Base-by-base conservation (phyloP, 352 stramenopile species). In the Phytophthora hybrid region DNA sequence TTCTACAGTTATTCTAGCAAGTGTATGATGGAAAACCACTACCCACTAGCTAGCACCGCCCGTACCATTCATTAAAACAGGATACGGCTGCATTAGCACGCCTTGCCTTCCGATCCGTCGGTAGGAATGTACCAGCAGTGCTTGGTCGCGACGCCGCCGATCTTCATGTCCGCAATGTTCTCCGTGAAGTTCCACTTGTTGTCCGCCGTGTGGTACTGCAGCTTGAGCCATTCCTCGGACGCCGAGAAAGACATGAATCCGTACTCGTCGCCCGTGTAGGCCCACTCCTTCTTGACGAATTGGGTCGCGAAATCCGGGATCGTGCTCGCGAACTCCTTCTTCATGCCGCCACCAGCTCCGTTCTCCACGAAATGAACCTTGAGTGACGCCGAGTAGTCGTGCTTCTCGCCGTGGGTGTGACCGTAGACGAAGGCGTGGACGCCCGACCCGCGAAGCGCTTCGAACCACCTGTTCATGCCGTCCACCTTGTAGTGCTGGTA, bases 351-450 rank as follows among this genome's bases (percentile, higher is more conserved):
- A 49, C 59, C 59, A 47, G 44, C 59, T 8, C 59, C 59, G 13
- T 66, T 66, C 31, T 66, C 59, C 2, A 66, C 59, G 10, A 66
- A 66, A 21, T 66, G 59, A 10, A 56, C 29, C 4, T 29, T 18
- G 21, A 57, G 18, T 8, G 44, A 65, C 14, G 11, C 8, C 31
- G 60, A 67, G 68, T 87, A 82, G 72, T 89, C 79, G 75, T 89
- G 81, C 64, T 89, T 89, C 56, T 89, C 79, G 21, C 78, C 81
- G 66, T 88, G 81, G 16, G 81, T 88, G 69, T 88, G 81, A 56
- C 76, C 81, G 56, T 84, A 84, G 31, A 88, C 64, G 59, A 79
- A 88, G 8, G 31, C 54, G 16, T 47, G 29, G 21, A 60, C 26
- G 8, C 54, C 54, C 6, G 54, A 46, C 2, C 32, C 32, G n/a